Evolutionary conservation across 257 asterid genomes (phyloP), one percentile per base, ranked within the genome.

Genomic region (Nicotiana paniculata): DNA sequence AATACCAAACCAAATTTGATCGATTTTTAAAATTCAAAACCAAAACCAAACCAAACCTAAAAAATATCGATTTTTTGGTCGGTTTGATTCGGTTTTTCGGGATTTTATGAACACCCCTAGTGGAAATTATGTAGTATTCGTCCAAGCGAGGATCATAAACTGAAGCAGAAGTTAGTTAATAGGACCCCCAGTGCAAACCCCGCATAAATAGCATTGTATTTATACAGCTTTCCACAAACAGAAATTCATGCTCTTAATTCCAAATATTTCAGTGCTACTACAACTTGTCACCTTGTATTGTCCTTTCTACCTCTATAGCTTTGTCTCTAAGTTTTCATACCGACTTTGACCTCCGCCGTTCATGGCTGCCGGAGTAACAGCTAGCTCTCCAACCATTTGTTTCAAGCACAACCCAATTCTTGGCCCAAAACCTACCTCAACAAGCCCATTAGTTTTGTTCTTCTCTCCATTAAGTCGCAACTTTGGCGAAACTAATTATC

Each of bases 351-450:
- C 67, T 66, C 84, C 87, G 76, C 87, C 83, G 86, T 32, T 85
- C 81, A 94, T 92, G 97, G 93, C 95, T 53, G 89, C 87, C 83
- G 85, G 90, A 79, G 30, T 28, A 28, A 82, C 89, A 85, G 82
- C 90, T 59, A 26, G 83, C 76, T 64, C 84, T 46, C 83, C 84
- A 65, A 21, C 79, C 35, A 65, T 86, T 54, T 83, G 61, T 66
- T 81, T 79, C 54, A 39, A n/a, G 35, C 85, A 82, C 81, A 82
- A 77, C 58, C 90, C 90, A 21, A 85, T 85, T 62, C 76, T 77
- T 32, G 81, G 72, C 82, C 87, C 87, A 16, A 89, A 64, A 24
- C 89, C 88, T 79, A 67, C 69, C 57, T 57, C 88, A 48, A 1
- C 53, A 26, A 9, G 10, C 61, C 11, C 78, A 5, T 85, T 91